A percentile compares a stretch with the other conserved stretches of the same genome.
phyloP scores from a whole-genome alignment of 208 protist species.

The Wallacemonas sp. region DNA sequence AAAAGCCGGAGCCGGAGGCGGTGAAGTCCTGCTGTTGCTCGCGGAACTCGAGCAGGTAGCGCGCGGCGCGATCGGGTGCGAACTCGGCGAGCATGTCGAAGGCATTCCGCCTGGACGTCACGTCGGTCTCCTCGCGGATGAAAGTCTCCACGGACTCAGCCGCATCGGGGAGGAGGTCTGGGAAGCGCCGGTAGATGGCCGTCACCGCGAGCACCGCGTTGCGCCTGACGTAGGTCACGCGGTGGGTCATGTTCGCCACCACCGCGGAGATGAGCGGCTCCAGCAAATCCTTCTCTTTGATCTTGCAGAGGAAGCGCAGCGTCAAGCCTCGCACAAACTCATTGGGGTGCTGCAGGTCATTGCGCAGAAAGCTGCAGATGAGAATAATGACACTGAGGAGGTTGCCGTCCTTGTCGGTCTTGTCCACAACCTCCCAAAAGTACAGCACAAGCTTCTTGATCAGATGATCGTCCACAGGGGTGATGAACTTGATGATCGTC shows the following conservation, averaged over 20 bases:
- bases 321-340: constrained; percentile 98
- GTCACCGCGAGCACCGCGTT: constrained; percentile 97
- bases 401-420: constrained; percentile 94
- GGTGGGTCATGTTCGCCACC: constrained; percentile 93
- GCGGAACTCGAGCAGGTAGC: constrained; percentile 91
- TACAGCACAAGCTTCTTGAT: constrained; percentile 98
- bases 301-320: constrained; percentile 97
- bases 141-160: constrained; percentile 96
- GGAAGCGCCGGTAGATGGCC: constrained; percentile 93
- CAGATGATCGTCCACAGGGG: constrained; percentile 89
- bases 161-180: constrained; percentile 96
- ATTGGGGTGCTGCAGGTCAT: constrained; percentile 97
- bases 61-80: constrained; percentile 92
- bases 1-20: constrained; percentile 92
- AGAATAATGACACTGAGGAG: constrained; percentile 98
- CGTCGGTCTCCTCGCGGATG: constrained; percentile 88
- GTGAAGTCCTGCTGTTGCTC: constrained; percentile 68
- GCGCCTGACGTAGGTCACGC: constrained; percentile 96
- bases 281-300: constrained; percentile 96
- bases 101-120: constrained; percentile 95
- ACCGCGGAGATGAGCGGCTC: constrained; percentile 97
- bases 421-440: constrained; percentile 98
- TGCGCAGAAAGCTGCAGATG: constrained; percentile 96
- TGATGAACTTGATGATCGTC: constrained; percentile 96
- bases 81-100: constrained; percentile 98